phyloP scores from a whole-genome alignment of 2,329 filamentous ascomycete species.

The Colletotrichum falcatum region DNA sequence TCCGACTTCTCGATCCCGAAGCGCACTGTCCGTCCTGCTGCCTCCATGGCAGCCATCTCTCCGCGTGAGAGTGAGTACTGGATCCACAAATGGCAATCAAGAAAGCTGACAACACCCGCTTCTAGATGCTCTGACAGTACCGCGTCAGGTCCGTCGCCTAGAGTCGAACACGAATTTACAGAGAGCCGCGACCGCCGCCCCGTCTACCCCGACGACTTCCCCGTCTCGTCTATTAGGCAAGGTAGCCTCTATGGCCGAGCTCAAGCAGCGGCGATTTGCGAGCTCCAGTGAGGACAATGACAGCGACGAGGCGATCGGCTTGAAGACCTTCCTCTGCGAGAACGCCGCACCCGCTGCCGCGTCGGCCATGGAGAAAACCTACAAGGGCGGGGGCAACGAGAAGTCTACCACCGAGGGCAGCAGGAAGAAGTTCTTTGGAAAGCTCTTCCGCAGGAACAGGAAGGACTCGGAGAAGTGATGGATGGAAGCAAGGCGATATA shows the following conservation, averaged over 20 bases:
- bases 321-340: constrained; percentile 34
- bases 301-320: constrained; percentile 22
- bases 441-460: constrained; percentile 21
- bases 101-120: not conserved
- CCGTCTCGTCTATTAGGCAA: constrained; percentile 19
- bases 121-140: constrained; percentile 15
- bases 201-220: not conserved
- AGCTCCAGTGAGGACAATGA: constrained; percentile 3
- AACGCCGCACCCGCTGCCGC: not conserved
- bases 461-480: constrained; percentile 28
- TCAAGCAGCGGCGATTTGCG: constrained; percentile 24
- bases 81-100: not conserved
- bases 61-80: constrained; percentile 17
- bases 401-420: not conserved
- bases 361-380: not conserved
- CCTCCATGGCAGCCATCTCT: constrained; percentile 19
- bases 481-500: not conserved
- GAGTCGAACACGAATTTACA: constrained; percentile 6
- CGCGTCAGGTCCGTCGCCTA: not conserved
- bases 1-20: constrained; percentile 34
- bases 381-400: not conserved
- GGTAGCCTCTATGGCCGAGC: constrained; percentile 32
- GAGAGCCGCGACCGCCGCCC: not conserved
- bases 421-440: constrained; percentile 35
- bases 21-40: constrained; percentile 18